Percentiles rank a stretch among this genome's conserved stretches.
Evolutionary conservation across 2,329 filamentous ascomycete species (phyloP).

Genomic region (Aspergillus viridinutans): DNA sequence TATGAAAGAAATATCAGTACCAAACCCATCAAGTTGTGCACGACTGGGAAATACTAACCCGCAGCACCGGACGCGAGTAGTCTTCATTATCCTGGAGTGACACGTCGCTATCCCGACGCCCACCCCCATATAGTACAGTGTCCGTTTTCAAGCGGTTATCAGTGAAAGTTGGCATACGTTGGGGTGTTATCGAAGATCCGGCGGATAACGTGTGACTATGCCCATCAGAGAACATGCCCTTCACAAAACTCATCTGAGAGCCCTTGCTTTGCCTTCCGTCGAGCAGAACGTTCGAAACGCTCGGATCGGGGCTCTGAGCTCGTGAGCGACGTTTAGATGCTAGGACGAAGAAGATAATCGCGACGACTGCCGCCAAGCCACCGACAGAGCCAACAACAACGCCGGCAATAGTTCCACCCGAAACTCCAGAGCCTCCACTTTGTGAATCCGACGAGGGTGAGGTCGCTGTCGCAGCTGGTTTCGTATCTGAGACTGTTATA

Average conservation of each 20-base stretch:
- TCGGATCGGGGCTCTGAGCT: slow-evolving; percentile 25
- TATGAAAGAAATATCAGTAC: slow-evolving; percentile 17
- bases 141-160: slow-evolving; percentile 45
- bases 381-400: slow-evolving; percentile 41
- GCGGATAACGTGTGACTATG: slow-evolving; percentile 22
- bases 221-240: slow-evolving; percentile 28
- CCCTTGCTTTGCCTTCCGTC: slow-evolving; percentile 31
- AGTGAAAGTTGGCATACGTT: slow-evolving; percentile 33
- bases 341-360: slow-evolving; percentile 37
- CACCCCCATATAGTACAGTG: slow-evolving; percentile 38
- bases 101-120: slow-evolving; percentile 40
- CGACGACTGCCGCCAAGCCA: slow-evolving; percentile 35
- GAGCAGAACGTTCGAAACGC: slow-evolving; percentile 25
- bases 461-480: slow-evolving; percentile 11
- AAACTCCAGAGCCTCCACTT: slow-evolving; percentile 25
- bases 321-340: slow-evolving; percentile 35
- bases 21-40: neutral
- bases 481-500: slow-evolving; percentile 19
- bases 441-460: slow-evolving; percentile 2
- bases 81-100: slow-evolving; percentile 47
- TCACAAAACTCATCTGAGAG: slow-evolving; percentile 33
- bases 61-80: slow-evolving; percentile 44
- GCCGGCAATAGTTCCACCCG: slow-evolving; percentile 42
- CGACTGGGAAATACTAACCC: slow-evolving; percentile 26
- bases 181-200: slow-evolving; percentile 17